Conservation (phyloP, 2,329 filamentous ascomycete genomes). For the Sarocladiaceae sp. region DNA sequence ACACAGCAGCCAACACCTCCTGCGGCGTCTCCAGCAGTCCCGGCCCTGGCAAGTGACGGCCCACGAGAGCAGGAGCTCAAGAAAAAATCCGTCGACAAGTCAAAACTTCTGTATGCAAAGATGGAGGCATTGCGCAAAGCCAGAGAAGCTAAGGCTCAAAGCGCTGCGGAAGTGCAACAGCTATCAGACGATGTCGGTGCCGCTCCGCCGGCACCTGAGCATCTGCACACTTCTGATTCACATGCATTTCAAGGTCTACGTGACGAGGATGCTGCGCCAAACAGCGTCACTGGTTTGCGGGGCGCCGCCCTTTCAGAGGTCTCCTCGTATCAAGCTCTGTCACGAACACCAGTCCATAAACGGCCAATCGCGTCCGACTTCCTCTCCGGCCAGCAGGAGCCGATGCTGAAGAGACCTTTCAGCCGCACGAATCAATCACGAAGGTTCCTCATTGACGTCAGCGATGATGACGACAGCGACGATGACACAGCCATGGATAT, state of each 20-base stretch:
- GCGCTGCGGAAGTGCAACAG: background rate
- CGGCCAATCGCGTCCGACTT: slow-evolving; percentile 64
- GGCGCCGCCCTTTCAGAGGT: slow-evolving; percentile 15
- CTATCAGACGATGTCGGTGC: background rate
- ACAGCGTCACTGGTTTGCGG: too few relatives aligned
- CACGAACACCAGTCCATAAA: slow-evolving; percentile 24
- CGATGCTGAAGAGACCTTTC: slow-evolving; percentile 55
- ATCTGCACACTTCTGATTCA: too few relatives aligned
- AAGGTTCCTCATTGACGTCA: slow-evolving; percentile 77
- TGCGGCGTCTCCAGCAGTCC: slow-evolving; percentile 4
- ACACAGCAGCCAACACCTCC: slow-evolving; percentile 8
- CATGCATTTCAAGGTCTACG: too few relatives aligned
- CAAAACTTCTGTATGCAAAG: slow-evolving; percentile 68
- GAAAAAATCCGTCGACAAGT: slow-evolving; percentile 58
- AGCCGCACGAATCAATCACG: slow-evolving; percentile 55
- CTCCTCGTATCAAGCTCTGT: slow-evolving; percentile 9
- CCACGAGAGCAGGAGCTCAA: slow-evolving; percentile 29
- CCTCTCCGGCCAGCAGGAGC: slow-evolving; percentile 46
- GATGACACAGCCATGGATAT: slow-evolving; percentile 66
- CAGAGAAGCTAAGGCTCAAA: slow-evolving; percentile 35
- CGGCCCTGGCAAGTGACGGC: slow-evolving; percentile 29
- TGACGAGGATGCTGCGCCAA: too few relatives aligned
- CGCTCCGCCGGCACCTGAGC: too few relatives aligned
- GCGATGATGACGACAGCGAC: slow-evolving; percentile 64
- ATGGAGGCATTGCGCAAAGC: slow-evolving; percentile 69